phyloP scores from a whole-genome alignment of 352 stramenopile genomes.

The Globisporangium yorkense region DNA sequence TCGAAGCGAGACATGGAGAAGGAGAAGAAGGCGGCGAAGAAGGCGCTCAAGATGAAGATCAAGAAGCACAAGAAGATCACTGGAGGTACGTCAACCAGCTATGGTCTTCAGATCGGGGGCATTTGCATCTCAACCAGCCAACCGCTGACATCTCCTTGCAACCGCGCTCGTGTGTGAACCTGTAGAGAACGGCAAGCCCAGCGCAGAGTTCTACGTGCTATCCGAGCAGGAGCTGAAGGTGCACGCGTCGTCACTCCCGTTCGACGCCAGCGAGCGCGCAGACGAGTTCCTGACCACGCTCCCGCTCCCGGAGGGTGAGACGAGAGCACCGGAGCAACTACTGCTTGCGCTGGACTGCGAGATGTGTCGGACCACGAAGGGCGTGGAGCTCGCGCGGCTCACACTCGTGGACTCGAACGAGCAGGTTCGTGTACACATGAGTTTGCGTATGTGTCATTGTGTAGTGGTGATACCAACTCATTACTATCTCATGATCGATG shows the following conservation, averaged over 20 bases:
- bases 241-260: conserved; percentile 50
- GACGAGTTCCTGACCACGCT: conserved; percentile 40
- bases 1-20: conserved; percentile 73
- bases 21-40: conserved; percentile 70
- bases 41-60: conserved; percentile 83
- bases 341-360: conserved; percentile 83
- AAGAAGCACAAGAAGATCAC: conserved; percentile 83
- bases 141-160: background rate
- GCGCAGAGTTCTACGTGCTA: conserved; percentile 77
- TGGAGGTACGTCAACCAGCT: conserved; percentile 19
- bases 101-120: background rate
- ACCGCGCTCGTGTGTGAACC: background rate
- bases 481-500: background rate
- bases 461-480: too few relatives aligned
- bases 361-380: conserved; percentile 84
- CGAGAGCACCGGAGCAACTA: conserved; percentile 28
- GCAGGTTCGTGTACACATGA: conserved; percentile 18
- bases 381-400: conserved; percentile 72
- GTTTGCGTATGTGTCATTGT: background rate
- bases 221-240: conserved; percentile 45
- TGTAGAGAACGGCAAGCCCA: conserved; percentile 36
- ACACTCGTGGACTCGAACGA: conserved; percentile 67
- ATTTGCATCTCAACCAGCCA: background rate
- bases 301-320: conserved; percentile 26
- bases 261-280: conserved; percentile 28